A percentile compares a stretch with the other conserved stretches of the same genome.
phyloP scores from a whole-genome alignment of 352 stramenopile species.

The Globisporangium carolinianum region DNA sequence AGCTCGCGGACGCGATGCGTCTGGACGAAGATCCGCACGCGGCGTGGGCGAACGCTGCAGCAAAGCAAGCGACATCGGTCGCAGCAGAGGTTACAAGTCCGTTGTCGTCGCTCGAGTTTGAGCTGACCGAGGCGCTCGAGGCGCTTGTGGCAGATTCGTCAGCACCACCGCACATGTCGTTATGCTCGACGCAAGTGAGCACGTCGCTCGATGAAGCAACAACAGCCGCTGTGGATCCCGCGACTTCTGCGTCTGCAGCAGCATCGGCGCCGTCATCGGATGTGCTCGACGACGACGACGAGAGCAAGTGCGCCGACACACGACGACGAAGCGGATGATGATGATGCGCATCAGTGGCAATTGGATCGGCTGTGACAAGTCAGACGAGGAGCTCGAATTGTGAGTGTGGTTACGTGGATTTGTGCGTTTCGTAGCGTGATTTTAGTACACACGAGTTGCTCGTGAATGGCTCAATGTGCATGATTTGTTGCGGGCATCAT shows the following conservation, averaged over 20 bases:
- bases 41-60: background rate
- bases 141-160: background rate
- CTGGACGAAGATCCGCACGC: background rate
- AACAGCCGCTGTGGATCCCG: background rate
- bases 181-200: too few relatives aligned
- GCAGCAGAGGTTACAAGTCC: background rate
- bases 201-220: background rate
- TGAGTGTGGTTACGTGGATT: too few relatives aligned
- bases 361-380: too few relatives aligned
- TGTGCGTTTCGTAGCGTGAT: too few relatives aligned
- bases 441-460: too few relatives aligned
- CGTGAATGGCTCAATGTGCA: too few relatives aligned
- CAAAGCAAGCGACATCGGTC: background rate
- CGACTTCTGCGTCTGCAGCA: background rate
- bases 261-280: background rate
- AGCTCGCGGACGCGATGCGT: background rate
- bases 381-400: too few relatives aligned
- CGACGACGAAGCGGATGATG: background rate
- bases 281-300: background rate
- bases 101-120: background rate
- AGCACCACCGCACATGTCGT: background rate
- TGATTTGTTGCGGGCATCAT: too few relatives aligned
- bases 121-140: background rate
- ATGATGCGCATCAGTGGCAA: background rate
- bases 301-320: too few relatives aligned